These are phyloP conservation scores for Candida nitratophila DNA, from an alignment of 805 yeast genomes.

Conservation along the genomic window DNA sequence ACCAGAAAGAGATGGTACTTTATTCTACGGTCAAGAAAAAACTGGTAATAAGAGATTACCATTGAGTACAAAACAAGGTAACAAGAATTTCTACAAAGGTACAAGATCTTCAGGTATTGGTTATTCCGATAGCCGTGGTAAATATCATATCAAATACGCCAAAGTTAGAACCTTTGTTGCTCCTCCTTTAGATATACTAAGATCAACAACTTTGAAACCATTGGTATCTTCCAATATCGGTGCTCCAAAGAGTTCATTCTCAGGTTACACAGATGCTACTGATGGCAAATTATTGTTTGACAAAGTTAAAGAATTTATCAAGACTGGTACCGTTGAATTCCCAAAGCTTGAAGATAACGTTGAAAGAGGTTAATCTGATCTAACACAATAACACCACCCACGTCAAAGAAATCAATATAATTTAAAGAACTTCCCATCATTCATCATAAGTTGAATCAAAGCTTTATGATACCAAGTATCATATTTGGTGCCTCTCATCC, in stretches of 20 bases:
- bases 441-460: no score
- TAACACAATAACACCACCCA: no score
- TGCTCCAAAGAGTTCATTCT: constrained; percentile 55
- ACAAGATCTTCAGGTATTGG: constrained; percentile 95
- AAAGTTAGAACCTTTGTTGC: constrained; percentile 88
- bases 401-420: no score
- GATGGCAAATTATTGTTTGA: constrained; percentile 69
- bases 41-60: constrained; percentile 79
- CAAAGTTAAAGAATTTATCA: constrained; percentile 69
- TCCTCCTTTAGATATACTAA: constrained; percentile 40
- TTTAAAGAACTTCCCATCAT: no score
- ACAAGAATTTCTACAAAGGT: constrained; percentile 92
- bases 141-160: constrained; percentile 70
- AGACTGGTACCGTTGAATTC: constrained; percentile 52
- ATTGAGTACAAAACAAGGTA: constrained; percentile 88
- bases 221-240: constrained; percentile 73
- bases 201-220: constrained; percentile 47
- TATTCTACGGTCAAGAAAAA: constrained; percentile 75
- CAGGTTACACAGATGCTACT: constrained; percentile 60
- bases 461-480: no score
- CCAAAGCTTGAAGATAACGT: constrained; percentile 18
- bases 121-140: constrained; percentile 62
- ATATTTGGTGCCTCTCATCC: no score
- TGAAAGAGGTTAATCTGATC: constrained; percentile 28
- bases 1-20: constrained; percentile 71